Evolutionary conservation across 2,329 filamentous ascomycete species (phyloP), one percentile per base, ranked within the genome.

Genomic region (Fusarium austroafricanum): DNA sequence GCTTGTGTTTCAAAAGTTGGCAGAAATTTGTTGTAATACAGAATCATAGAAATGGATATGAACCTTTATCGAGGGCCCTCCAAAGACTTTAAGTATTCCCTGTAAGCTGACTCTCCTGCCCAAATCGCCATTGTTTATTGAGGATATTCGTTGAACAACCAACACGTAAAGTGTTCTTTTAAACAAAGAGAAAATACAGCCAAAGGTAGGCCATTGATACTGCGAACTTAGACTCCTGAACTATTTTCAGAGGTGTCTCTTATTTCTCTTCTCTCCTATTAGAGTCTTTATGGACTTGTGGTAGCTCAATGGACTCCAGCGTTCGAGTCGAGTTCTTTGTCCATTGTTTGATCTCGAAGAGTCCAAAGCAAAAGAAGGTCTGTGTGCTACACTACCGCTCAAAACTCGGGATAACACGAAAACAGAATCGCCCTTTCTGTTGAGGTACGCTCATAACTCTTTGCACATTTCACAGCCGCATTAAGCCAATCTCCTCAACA

Each of bases 321-420:
- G 10, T 20, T 42, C 35, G 18, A 10, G 15, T 46, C 28, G n/a
- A 42, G n/a, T 23, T 28, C 35, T 60, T 60, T 60, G 53, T 50
- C 11, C 15, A 21, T 17, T 10, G 14, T n/a, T 17, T 42, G 15
- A 14, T 10, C 29, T 14, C 29, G 3, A 31, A 31, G 5, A 10
- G 14, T 12, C 29, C 10, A 18, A 46, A 57, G 26, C 38, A 50
- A 59, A 17, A 28, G 20, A 17, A 10, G 10, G 28, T 28, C 18
- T 11, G 43, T 49, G 54, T 26, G 8, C 14, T 8, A 17, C 17
- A 35, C 15, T 42, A 20, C 5, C 6, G 17, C 12, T 29, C 9
- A 17, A 12, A 17, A 14, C 12, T 20, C 12, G 4, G 10, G 5
- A 14, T 10, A 43, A n/a, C 20, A 14, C 17, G 26, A 5, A 15